Evolutionary conservation across 495 filamentous ascomycete species (phyloP).

Genomic region (Tuber calosporum): DNA sequence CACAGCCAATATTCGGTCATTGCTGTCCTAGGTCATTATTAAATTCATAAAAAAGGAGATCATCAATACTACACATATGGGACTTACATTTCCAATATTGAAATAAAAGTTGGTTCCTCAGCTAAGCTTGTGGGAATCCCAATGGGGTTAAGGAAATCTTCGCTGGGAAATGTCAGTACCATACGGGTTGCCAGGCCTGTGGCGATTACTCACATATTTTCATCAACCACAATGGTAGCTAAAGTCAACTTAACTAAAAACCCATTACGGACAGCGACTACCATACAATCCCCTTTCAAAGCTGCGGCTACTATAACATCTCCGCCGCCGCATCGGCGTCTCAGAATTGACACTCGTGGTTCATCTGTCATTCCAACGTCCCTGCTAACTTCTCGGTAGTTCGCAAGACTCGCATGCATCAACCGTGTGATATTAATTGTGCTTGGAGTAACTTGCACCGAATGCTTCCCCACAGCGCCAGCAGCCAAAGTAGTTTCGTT

Average conservation of each 20-base stretch:
- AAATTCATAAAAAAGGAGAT: not conserved
- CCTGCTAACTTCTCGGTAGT: conserved; percentile 16
- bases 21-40: conserved; percentile 19
- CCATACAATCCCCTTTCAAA: conserved; percentile 24
- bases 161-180: conserved; percentile 19
- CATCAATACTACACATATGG: not conserved
- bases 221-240: conserved; percentile 26
- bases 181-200: not conserved
- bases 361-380: conserved; percentile 32
- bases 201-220: conserved; percentile 23
- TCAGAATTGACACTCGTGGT: conserved; percentile 18
- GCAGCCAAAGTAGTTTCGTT: conserved; percentile 38
- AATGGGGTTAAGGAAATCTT: conserved; percentile 34
- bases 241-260: conserved; percentile 32
- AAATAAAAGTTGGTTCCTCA: conserved; percentile 40
- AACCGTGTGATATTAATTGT: conserved; percentile 31
- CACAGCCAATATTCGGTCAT: conserved; percentile 26
- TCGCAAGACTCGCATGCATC: conserved; percentile 18
- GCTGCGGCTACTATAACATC: conserved; percentile 39
- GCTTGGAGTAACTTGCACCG: conserved; percentile 38
- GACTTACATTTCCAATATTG: conserved; percentile 37
- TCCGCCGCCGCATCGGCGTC: conserved; percentile 27
- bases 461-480: conserved; percentile 25
- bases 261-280: conserved; percentile 34
- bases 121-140: conserved; percentile 26